These are phyloP conservation scores for Mortierella sp. DNA, from an alignment of 371 early-diverging fungal species.

Conservation along the genomic window DNA sequence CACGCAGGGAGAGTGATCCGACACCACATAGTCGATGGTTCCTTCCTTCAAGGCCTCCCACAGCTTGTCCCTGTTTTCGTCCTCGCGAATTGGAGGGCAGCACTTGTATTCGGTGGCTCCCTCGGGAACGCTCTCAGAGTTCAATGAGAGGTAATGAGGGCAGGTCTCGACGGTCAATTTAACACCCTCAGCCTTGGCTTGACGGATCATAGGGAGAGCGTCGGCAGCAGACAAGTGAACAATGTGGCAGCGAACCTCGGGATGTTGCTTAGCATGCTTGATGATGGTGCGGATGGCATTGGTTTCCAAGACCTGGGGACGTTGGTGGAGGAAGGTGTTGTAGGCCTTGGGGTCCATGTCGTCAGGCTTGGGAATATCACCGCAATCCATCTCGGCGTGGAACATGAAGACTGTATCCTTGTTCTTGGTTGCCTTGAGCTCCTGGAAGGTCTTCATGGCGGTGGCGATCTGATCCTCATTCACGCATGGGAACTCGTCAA, in stretches of 20 bases:
- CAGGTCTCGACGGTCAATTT: slow-evolving; percentile 85
- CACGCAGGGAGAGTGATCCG: slow-evolving; percentile 87
- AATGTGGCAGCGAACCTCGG: slow-evolving; percentile 79
- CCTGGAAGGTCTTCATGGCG: slow-evolving; percentile 73
- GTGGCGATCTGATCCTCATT: slow-evolving; percentile 72
- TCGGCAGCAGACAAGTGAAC: slow-evolving; percentile 84
- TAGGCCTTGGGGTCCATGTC: slow-evolving; percentile 65
- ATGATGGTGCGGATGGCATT: slow-evolving; percentile 81
- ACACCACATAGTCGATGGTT: slow-evolving; percentile 84
- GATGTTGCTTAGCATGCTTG: slow-evolving; percentile 71
- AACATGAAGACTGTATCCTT: slow-evolving; percentile 71
- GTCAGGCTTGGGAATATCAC: slow-evolving; percentile 45
- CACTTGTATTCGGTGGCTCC: slow-evolving; percentile 87
- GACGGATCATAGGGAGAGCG: slow-evolving; percentile 78
- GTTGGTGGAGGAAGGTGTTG: slow-evolving; percentile 74
- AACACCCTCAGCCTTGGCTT: slow-evolving; percentile 76
- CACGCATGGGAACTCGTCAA: slow-evolving; percentile 87
- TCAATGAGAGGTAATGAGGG: slow-evolving; percentile 82
- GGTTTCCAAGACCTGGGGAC: slow-evolving; percentile 77
- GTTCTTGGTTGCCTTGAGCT: no score
- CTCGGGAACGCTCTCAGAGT: slow-evolving; percentile 74
- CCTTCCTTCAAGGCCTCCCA: slow-evolving; percentile 84
- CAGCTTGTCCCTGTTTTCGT: slow-evolving; percentile 73
- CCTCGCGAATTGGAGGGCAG: slow-evolving; percentile 86
- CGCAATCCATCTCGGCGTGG: slow-evolving; percentile 82